These are phyloP conservation scores for Eucalyptus decipiens DNA, from an alignment of 345 rosid genomes.

Conservation along the genomic window DNA sequence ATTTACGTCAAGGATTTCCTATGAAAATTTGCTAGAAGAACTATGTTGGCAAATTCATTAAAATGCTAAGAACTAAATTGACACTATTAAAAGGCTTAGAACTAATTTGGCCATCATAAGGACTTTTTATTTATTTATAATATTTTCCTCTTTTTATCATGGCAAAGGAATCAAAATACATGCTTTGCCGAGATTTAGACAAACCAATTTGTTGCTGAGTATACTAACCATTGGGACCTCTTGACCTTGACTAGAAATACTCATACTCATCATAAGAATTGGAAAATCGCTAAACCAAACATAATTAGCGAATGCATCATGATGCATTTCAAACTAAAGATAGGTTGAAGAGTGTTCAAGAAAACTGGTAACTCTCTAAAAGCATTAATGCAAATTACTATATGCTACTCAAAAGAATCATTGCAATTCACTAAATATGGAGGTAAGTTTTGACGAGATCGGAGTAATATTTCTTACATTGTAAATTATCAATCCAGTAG, in stretches of 20 bases:
- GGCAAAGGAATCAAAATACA: neutral
- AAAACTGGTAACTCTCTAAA: neutral
- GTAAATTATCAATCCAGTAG: neutral
- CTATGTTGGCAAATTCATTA: too few species aligned
- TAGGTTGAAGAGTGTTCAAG: neutral
- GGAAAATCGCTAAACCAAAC: neutral
- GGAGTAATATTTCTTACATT: neutral
- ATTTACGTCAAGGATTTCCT: too few species aligned
- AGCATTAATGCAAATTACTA: neutral
- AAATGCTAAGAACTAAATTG: too few species aligned
- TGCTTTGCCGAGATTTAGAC: neutral
- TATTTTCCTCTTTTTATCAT: too few species aligned
- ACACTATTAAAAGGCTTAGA: too few species aligned
- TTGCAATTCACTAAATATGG: neutral
- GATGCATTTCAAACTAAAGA: neutral
- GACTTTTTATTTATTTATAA: too few species aligned
- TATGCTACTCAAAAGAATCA: neutral
- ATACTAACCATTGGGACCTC: neutral
- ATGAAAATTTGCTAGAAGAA: too few species aligned
- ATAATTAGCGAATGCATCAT: neutral
- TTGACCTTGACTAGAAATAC: neutral
- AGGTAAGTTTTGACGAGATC: neutral
- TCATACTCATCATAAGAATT: neutral
- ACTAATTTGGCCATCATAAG: too few species aligned
- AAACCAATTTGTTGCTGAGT: neutral